phyloP scores from a whole-genome alignment of 257 asterid genomes.

The Solanum chmielewskii region DNA sequence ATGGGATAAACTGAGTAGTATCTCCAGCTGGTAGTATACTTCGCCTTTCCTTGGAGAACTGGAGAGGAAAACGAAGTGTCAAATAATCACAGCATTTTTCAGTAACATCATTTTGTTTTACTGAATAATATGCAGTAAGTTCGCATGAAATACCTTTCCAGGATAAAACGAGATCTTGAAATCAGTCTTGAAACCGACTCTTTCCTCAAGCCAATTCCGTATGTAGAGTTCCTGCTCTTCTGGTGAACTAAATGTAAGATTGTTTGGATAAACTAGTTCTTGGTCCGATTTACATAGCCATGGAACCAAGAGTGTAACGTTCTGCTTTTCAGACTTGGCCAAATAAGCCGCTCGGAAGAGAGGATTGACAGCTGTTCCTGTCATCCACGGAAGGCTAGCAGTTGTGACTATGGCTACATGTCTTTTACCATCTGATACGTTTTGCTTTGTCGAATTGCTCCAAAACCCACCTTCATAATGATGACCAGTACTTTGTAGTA shows the following conservation, averaged over 20 bases:
- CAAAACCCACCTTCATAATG: slow-evolving; percentile 82
- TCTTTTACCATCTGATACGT: slow-evolving; percentile 54
- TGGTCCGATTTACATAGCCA: slow-evolving; percentile 98
- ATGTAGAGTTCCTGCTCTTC: slow-evolving; percentile 89
- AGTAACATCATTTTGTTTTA: background rate
- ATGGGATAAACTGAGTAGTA: slow-evolving; percentile 76
- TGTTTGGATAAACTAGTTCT: slow-evolving; percentile 90
- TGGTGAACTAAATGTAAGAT: slow-evolving; percentile 74
- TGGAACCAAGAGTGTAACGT: slow-evolving; percentile 92
- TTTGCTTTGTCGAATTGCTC: slow-evolving; percentile 51
- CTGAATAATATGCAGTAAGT: background rate
- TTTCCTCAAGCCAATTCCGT: slow-evolving; percentile 93
- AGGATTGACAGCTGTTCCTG: slow-evolving; percentile 98
- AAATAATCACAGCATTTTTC: background rate
- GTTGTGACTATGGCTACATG: slow-evolving; percentile 97
- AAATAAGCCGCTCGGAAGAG: slow-evolving; percentile 95
- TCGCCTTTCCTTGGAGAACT: slow-evolving; percentile 87
- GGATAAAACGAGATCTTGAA: slow-evolving; percentile 96
- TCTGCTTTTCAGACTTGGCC: slow-evolving; percentile 73
- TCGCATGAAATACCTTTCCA: slow-evolving; percentile 55
- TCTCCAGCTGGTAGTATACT: slow-evolving; percentile 97
- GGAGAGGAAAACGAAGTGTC: background rate
- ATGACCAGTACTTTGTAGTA: slow-evolving; percentile 91
- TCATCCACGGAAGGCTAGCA: slow-evolving; percentile 99
- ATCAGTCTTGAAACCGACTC: slow-evolving; percentile 84